These are phyloP conservation scores for Coniochaeta pulveracea DNA, from an alignment of 2,329 filamentous ascomycete genomes.

Conservation along the genomic window DNA sequence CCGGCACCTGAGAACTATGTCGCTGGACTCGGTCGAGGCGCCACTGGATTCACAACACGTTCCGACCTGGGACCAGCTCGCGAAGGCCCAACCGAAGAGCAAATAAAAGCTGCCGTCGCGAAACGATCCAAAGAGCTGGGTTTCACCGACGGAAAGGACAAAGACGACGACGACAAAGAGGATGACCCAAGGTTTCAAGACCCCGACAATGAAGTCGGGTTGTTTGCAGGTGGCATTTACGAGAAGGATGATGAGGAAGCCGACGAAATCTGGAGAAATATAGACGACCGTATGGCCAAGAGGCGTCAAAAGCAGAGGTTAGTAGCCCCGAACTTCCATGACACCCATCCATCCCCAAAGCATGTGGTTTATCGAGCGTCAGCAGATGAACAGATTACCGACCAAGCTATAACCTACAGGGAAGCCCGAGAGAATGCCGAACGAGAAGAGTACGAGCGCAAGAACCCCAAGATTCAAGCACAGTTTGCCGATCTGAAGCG, in stretches of 20 bases:
- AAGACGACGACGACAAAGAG: conserved; percentile 60
- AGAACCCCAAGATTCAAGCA: conserved; percentile 96
- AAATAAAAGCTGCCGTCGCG: conserved; percentile 94
- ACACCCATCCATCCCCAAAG: conserved; percentile 7
- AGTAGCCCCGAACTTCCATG: conserved; percentile 28
- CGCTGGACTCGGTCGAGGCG: conserved; percentile 91
- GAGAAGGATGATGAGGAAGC: conserved; percentile 97
- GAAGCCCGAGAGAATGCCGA: conserved; percentile 90
- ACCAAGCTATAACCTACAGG: conserved; percentile 58
- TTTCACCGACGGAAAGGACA: conserved; percentile 33
- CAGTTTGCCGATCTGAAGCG: conserved; percentile 96
- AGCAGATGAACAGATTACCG: conserved; percentile 67
- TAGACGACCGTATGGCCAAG: conserved; percentile 95
- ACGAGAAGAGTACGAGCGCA: conserved; percentile 87
- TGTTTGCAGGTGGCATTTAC: conserved; percentile 92
- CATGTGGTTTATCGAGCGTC: conserved; percentile 56
- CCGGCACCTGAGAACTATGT: conserved; percentile 82
- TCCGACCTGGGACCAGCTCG: conserved; percentile 92
- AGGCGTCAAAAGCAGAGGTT: conserved; percentile 78
- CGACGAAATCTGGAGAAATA: conserved; percentile 87
- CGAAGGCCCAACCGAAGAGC: conserved; percentile 92
- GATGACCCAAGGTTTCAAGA: conserved; percentile 82
- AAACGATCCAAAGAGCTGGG: conserved; percentile 85
- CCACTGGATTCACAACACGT: conserved; percentile 94
- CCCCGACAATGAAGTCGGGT: conserved; percentile 89